A percentile compares a stretch with the other conserved stretches of the same genome.
Conservation (phyloP, 169 alveolate species). For the Plasmodium blacklocki region DNA sequence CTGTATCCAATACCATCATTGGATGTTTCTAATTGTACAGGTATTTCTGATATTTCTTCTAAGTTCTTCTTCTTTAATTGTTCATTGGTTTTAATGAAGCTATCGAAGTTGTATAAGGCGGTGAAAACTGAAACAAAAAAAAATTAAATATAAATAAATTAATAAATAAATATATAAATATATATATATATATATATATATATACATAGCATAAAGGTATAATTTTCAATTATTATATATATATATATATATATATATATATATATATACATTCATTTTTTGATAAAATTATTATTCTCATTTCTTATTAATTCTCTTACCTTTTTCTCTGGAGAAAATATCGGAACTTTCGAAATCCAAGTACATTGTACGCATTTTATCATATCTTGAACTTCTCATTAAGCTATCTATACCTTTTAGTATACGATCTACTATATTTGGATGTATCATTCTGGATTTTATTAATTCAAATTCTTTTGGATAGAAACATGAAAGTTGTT, state of each 20-base stretch:
- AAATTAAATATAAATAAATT: background rate
- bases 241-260: too few relatives aligned
- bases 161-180: background rate
- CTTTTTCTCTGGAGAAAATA: conserved; percentile 17
- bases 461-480: conserved; percentile 21
- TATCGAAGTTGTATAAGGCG: conserved; percentile 4
- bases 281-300: background rate
- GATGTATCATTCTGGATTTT: conserved; percentile 52
- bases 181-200: background rate
- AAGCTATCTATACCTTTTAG: background rate
- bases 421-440: conserved; percentile 27
- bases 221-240: too few relatives aligned
- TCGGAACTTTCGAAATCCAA: conserved; percentile 9
- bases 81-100: background rate
- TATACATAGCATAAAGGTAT: background rate
- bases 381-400: conserved; percentile 25
- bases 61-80: conserved; percentile 7
- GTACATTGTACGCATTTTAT: conserved; percentile 5
- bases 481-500: conserved; percentile 48
- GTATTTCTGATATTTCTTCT: conserved; percentile 24
- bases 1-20: conserved; percentile 65
- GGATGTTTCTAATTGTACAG: conserved; percentile 23
- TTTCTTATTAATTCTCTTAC: conserved; percentile 18
- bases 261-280: too few relatives aligned
- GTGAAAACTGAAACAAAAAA: conserved; percentile 35